Percentiles rank a stretch among this genome's conserved stretches.
These are phyloP conservation scores for Mortierella antarctica DNA, from an alignment of 192 early-diverging fungal genomes.

Conservation along the genomic window DNA sequence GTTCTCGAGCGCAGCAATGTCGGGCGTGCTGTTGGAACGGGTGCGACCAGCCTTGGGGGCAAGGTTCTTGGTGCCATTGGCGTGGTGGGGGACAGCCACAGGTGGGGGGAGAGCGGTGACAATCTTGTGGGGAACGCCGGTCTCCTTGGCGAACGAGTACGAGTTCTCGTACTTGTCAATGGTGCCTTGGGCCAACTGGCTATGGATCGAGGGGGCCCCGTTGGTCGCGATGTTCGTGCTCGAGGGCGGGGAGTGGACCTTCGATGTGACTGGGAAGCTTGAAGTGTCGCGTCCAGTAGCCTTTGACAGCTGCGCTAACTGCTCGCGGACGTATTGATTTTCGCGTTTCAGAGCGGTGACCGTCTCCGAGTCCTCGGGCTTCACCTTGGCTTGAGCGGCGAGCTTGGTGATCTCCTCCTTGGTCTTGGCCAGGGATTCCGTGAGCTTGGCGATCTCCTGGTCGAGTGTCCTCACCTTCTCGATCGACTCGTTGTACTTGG, in stretches of 20 bases:
- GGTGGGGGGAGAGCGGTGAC: slow-evolving; percentile 28
- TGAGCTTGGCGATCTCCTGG: slow-evolving; percentile 69
- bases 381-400: slow-evolving; percentile 55
- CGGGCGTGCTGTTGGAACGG: slow-evolving; percentile 52
- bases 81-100: slow-evolving; percentile 34
- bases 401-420: slow-evolving; percentile 78
- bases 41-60: slow-evolving; percentile 25
- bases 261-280: slow-evolving; percentile 48
- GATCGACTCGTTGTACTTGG: slow-evolving; percentile 70
- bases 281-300: slow-evolving; percentile 62
- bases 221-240: slow-evolving; percentile 13
- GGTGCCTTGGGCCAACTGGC: slow-evolving; percentile 19
- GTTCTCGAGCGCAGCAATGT: slow-evolving; percentile 43
- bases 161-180: slow-evolving; percentile 53
- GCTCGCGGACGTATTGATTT: slow-evolving; percentile 75
- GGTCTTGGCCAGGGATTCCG: slow-evolving; percentile 61
- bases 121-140: slow-evolving; percentile 25
- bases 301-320: slow-evolving; percentile 68
- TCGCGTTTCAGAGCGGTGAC: slow-evolving; percentile 76
- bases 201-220: slow-evolving; percentile 20
- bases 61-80: slow-evolving; percentile 4
- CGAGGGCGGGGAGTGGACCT: slow-evolving; percentile 17
- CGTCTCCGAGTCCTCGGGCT: slow-evolving; percentile 70
- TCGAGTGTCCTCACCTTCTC: slow-evolving; percentile 74
- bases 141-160: slow-evolving; percentile 50